Evolutionary conservation across 2,329 filamentous ascomycete species (phyloP), one percentile per base, ranked within the genome.

Genomic region (Sordariomycetes sp.): DNA sequence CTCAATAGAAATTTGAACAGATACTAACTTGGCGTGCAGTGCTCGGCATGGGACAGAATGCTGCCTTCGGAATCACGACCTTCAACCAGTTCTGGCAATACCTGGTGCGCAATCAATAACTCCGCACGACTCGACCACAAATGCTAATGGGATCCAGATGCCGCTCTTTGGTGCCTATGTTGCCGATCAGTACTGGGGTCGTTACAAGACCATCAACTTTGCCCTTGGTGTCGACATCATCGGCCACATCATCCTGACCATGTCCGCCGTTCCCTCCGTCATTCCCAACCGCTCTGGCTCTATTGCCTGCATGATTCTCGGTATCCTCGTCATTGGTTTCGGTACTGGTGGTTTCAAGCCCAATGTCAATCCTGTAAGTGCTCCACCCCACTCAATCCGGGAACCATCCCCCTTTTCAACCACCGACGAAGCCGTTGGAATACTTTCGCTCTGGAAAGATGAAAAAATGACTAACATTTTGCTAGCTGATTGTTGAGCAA

Each of bases 301-400:
- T 0, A 62, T 84, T 12, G 75, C 64, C 1, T 71, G 71, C 15
- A 74, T 86, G 37, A 64, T 83, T 36, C 68, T 86, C 48, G 79
- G 76, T 8, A 57, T 68, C 34, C 45, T 68, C 21, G 41, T 57
- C 35, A 60, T 68, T 34, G 64, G 64, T 16, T 53, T 85, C 10
- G 82, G 82, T 25, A 84, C 81, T 1, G 82, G 82, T 40, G 79
- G 80, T 39, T 85, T 86, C 66, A 86, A 86, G 61, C 59, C 79
- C 27, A 87, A 86, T 44, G 74, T 35, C 6, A 29, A 16, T 29
- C 18, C 23, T n/a, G n/a, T n/a, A n/a, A n/a, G n/a, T n/a, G n/a
- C n/a, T n/a, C n/a, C n/a, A 12, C 8, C n/a, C 14, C n/a, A 11
- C 21, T 11, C n/a, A 20, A 32, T 8, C 18, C 15, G 27, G 9